Percentiles rank a stretch among this genome's conserved stretches.
phyloP scores from a whole-genome alignment of 73 alveolate genomes.

The Paramecium tetraurelia region DNA sequence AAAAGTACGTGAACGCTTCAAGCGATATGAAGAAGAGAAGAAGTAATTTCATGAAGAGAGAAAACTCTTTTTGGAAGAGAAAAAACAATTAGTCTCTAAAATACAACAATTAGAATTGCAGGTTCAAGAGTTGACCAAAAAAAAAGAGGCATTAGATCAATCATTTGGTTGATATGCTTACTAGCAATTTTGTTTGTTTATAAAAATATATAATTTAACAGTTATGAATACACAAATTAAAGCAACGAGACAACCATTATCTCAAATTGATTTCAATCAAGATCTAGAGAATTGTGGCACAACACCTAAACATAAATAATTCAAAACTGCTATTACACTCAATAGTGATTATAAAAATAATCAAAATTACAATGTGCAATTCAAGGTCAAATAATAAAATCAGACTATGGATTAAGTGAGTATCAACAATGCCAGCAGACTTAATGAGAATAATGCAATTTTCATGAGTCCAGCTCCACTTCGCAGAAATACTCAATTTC shows the following conservation, averaged over 20 bases:
- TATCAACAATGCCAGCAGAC: neutral
- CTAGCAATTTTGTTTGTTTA: neutral
- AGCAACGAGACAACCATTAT: neutral
- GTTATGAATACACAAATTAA: neutral
- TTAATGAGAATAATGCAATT: neutral
- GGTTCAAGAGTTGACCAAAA: neutral
- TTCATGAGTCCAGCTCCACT: neutral
- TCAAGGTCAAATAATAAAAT: neutral
- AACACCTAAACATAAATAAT: neutral
- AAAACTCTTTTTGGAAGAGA: neutral
- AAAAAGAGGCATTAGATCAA: neutral
- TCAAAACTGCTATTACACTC: neutral
- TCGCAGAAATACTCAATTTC: neutral
- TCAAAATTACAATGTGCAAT: neutral
- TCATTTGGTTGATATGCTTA: slow-evolving; percentile 21
- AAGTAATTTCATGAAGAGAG: neutral
- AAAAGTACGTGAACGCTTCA: neutral
- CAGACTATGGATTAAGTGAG: neutral
- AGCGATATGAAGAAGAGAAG: neutral
- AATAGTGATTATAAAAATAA: neutral
- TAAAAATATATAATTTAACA: neutral
- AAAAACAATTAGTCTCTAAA: neutral
- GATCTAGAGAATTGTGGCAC: neutral
- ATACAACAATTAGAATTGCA: neutral
- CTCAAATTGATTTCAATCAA: neutral